Evolutionary conservation across 305 asterid species (phyloP).

Genomic region (Nicotiana rustica): DNA sequence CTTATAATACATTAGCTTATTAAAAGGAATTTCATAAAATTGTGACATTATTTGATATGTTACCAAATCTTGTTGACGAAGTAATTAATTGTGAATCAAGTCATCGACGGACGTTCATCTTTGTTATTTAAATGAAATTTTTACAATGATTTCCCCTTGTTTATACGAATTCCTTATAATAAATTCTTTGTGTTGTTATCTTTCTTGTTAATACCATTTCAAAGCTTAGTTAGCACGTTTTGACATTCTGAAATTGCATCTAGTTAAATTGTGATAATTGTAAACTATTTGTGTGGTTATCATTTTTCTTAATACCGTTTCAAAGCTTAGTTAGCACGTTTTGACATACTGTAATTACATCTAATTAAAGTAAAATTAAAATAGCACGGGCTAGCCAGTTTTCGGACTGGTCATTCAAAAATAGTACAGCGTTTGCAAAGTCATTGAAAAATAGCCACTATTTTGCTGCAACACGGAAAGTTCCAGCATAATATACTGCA

Average conservation of each 20-base stretch:
- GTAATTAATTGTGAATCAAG: not conserved
- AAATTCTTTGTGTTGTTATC: not conserved
- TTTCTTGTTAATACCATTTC: constrained; percentile 5
- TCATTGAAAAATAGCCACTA: no score
- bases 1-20: not conserved
- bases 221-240: constrained; percentile 9
- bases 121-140: not conserved
- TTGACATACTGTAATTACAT: not conserved
- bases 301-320: not conserved
- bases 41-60: not conserved
- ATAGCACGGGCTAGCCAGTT: no score
- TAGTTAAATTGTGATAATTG: not conserved
- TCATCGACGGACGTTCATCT: not conserved
- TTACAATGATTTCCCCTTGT: not conserved
- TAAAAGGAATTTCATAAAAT: not conserved
- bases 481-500: no score
- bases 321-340: constrained; percentile 11
- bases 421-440: no score
- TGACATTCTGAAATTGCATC: not conserved
- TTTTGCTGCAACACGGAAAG: no score
- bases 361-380: not conserved
- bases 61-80: constrained; percentile 29
- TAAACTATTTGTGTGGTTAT: constrained; percentile 2
- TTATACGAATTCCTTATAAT: not conserved
- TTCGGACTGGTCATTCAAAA: no score